Base-by-base conservation (phyloP, 2,329 filamentous ascomycete genomes). In the Exophiala spinifera region DNA sequence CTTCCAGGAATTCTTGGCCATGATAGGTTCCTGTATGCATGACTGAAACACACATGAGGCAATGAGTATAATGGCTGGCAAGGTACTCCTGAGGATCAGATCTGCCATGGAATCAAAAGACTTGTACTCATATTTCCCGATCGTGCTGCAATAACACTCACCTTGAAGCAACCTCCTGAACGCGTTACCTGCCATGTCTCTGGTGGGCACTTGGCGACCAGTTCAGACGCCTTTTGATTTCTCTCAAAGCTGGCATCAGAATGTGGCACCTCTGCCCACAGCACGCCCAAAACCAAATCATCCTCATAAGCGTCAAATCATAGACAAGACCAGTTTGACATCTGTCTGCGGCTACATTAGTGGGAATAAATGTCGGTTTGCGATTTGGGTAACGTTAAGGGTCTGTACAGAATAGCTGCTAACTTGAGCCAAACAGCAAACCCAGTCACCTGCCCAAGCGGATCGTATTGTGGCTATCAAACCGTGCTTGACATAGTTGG, bases 311-410 rank as follows among this genome's bases (percentile, higher is more conserved):
- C 25, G 44, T 7, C 44, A 31, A 20, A 19, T 46, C 13, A 20
- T 19, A 19, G 13, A 17, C 5, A 13, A 34, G 33, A 34, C 14
- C 44, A 46, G 44, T 34, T 34, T 46, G 25, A 46, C 25, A 13
- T 46, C 44, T 11, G 44, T 46, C 7, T 46, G 44, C 14, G 44
- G 44, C 7, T 46, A 46, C 20, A 20, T 46, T 14, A 46, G 17
- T 17, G 44, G 25, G n/a, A 34, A 46, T 21, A 34, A 31, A 19
- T 46, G 44, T 46, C 14, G n/a, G 44, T 46, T 13, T 15, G 5
- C 33, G 7, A n/a, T n/a, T 15, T 10, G 7, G 11, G 34, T 37
- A 15, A 19, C 11, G 28, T n/a, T 4, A 25, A 31, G 28, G 8
- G 7, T 31, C 36, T 15, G 4, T 15, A 5, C 4, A 39, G 36